A percentile compares a stretch with the other conserved stretches of the same genome.
These are phyloP conservation scores for Zygosaccharomyces sapae DNA, from an alignment of 1,139 yeast genomes.

Conservation along the genomic window DNA sequence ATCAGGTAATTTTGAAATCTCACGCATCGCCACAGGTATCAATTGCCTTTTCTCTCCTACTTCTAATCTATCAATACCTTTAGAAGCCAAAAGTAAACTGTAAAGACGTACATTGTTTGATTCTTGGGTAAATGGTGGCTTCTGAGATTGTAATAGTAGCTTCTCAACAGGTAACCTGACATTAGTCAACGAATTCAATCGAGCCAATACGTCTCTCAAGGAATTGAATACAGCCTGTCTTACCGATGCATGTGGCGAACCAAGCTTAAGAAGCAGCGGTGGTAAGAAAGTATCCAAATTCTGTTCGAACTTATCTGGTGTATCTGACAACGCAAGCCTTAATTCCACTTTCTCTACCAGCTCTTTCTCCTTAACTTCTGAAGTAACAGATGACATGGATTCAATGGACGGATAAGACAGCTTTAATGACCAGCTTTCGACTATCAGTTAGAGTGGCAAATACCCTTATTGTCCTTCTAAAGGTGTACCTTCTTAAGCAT, in stretches of 20 bases:
- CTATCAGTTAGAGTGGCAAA: not conserved
- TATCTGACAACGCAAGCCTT: slow-evolving; percentile 70
- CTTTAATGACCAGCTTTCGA: not conserved
- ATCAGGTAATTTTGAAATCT: slow-evolving; percentile 41
- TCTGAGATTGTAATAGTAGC: slow-evolving; percentile 58
- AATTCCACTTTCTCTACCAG: slow-evolving; percentile 76
- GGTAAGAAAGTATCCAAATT: slow-evolving; percentile 61
- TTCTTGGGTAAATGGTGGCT: slow-evolving; percentile 49
- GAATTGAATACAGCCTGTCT: slow-evolving; percentile 64
- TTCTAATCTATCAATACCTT: slow-evolving; percentile 54
- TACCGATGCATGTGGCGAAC: slow-evolving; percentile 66
- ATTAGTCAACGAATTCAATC: slow-evolving; percentile 55
- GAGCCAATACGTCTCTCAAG: slow-evolving; percentile 61
- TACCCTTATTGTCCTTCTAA: not conserved
- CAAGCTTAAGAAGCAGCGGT: slow-evolving; percentile 73
- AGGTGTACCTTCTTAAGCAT: not conserved
- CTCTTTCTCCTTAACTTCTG: slow-evolving; percentile 48
- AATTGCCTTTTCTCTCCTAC: slow-evolving; percentile 38
- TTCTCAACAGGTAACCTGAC: slow-evolving; percentile 60
- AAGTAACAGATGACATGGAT: not conserved
- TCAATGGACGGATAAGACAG: not conserved
- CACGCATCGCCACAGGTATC: slow-evolving; percentile 48
- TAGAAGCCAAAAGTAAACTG: slow-evolving; percentile 61
- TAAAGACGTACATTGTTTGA: slow-evolving; percentile 56
- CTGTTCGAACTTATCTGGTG: slow-evolving; percentile 60